These are phyloP conservation scores for Elaeis guineensis DNA, from an alignment of 176 grass and related monocot genomes.

Conservation along the genomic window DNA sequence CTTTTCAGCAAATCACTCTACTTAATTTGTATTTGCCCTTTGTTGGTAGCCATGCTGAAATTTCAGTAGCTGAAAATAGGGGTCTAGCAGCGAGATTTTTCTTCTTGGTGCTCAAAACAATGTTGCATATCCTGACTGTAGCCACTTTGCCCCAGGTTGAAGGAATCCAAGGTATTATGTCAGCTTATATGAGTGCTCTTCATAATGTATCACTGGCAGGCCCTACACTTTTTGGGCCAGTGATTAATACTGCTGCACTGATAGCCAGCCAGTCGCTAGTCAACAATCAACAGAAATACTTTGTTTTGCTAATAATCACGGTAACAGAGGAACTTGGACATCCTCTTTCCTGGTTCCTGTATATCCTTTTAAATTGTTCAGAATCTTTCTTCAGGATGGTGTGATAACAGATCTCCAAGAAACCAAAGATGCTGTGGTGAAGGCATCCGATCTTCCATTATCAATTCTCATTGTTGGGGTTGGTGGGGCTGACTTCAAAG, in stretches of 20 bases:
- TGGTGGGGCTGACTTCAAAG: conserved; percentile 91
- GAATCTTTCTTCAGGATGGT: conserved; percentile 70
- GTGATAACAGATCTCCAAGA: conserved; percentile 98
- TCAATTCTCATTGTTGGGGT: conserved; percentile 90
- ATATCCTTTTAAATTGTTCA: conserved; percentile 17
- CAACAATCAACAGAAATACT: conserved; percentile 64
- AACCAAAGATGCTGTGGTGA: conserved; percentile 85
- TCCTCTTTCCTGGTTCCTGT: not conserved
- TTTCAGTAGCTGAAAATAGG: too few relatives aligned
- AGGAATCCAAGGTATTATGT: conserved; percentile 98
- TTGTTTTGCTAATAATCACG: conserved; percentile 77
- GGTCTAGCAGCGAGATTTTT: too few relatives aligned
- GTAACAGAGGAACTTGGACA: conserved; percentile 29
- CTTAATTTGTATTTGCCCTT: too few relatives aligned
- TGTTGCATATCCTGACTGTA: conserved; percentile 12
- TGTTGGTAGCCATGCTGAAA: too few relatives aligned
- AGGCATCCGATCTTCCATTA: conserved; percentile 92
- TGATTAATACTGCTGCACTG: conserved; percentile 69
- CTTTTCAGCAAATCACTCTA: too few relatives aligned
- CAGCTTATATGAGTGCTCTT: conserved; percentile 89
- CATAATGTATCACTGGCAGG: conserved; percentile 93
- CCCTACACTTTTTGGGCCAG: conserved; percentile 84
- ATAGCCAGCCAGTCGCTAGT: conserved; percentile 81
- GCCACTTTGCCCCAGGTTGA: conserved; percentile 57
- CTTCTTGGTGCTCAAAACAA: too few relatives aligned